Percentiles rank a stretch among this genome's conserved stretches.
These are phyloP conservation scores for Biscogniauxia mediterranea DNA, from an alignment of 2,329 filamentous ascomycete species.

Conservation along the genomic window DNA sequence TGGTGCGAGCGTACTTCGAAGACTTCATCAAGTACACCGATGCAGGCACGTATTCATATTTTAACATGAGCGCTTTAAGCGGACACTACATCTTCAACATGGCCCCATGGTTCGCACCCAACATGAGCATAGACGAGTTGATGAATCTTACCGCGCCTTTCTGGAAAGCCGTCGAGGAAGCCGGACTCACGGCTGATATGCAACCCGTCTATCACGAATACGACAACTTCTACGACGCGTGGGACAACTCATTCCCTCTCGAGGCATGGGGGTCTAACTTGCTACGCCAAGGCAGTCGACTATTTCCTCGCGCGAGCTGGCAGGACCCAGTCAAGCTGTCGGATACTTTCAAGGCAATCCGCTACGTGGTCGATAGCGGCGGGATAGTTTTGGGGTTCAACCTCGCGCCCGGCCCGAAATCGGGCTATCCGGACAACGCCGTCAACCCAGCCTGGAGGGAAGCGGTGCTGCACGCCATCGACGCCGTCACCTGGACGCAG, in stretches of 20 bases:
- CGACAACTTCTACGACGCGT: constrained; percentile 39
- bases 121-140: constrained; percentile 24
- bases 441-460: constrained; percentile 40
- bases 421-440: constrained; percentile 33
- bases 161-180: constrained; percentile 21
- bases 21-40: constrained; percentile 34
- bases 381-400: constrained; percentile 31
- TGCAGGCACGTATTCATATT: constrained; percentile 36
- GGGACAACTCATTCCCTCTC: constrained; percentile 26
- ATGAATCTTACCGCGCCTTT: constrained; percentile 33
- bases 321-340: constrained; percentile 33
- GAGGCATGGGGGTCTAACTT: constrained; percentile 32
- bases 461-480: constrained; percentile 28
- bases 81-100: constrained; percentile 28
- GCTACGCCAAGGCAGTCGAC: constrained; percentile 36
- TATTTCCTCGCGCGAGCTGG: constrained; percentile 42
- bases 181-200: constrained; percentile 31
- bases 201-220: constrained; percentile 38
- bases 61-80: constrained; percentile 22
- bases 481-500: constrained; percentile 18
- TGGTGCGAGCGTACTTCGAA: constrained; percentile 30
- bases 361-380: constrained; percentile 32
- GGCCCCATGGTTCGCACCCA: constrained; percentile 34
- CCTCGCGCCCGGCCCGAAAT: constrained; percentile 23
- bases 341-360: constrained; percentile 34